phyloP scores from a whole-genome alignment of 2,329 filamentous ascomycete species.

The Amauroascus verrucosus region DNA sequence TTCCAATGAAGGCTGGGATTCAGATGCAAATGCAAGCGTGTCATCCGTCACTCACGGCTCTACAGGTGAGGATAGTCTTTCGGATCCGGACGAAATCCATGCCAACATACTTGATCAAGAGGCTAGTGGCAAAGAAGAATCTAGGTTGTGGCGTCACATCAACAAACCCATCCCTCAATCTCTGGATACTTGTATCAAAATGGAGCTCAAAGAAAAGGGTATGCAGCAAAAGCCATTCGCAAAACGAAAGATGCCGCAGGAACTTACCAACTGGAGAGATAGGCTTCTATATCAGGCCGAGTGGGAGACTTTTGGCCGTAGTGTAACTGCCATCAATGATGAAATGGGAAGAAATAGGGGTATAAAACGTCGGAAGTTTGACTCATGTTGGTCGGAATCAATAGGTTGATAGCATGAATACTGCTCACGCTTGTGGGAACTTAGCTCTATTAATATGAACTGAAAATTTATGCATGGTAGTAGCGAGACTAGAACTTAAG shows the following conservation, averaged over 20 bases:
- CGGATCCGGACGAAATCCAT: slow-evolving; percentile 34
- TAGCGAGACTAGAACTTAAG: not conserved
- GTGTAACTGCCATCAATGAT: not conserved
- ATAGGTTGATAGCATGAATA: not conserved
- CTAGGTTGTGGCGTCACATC: slow-evolving; percentile 37
- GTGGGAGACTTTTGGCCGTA: slow-evolving; percentile 40
- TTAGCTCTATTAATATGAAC: no score
- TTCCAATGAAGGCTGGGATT: not conserved
- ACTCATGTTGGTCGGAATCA: not conserved
- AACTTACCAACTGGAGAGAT: slow-evolving; percentile 41
- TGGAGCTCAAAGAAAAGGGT: slow-evolving; percentile 18
- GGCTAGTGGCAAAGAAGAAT: slow-evolving; percentile 38
- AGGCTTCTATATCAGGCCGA: slow-evolving; percentile 37
- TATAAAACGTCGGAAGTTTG: slow-evolving; percentile 3
- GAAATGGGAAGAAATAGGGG: not conserved
- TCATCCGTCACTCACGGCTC: not conserved
- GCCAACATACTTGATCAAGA: slow-evolving; percentile 41
- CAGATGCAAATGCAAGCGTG: not conserved
- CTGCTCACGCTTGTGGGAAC: not conserved
- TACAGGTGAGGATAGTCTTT: slow-evolving; percentile 17
- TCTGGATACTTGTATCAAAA: slow-evolving; percentile 12
- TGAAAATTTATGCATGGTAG: no score
- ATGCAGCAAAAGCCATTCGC: slow-evolving; percentile 19
- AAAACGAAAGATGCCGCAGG: slow-evolving; percentile 28
- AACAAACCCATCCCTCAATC: slow-evolving; percentile 19